phyloP scores from a whole-genome alignment of 768 basidiomycete genomes.

The Macrolepiota dolichaula region DNA sequence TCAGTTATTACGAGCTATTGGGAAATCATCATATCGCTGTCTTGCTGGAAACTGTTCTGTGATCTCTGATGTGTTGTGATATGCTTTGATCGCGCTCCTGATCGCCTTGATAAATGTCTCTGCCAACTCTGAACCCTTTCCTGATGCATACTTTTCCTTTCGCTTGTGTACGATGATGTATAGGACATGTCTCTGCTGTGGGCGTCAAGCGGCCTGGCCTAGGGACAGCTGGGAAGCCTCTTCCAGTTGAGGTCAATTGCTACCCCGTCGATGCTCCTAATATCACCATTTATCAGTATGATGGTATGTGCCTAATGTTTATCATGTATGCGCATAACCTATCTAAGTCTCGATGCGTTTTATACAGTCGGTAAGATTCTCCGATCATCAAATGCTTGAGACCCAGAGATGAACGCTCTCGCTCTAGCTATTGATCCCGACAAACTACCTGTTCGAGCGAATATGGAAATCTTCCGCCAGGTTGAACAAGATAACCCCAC shows the following conservation, averaged over 20 bases:
- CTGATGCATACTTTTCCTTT: not conserved
- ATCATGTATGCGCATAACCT: not conserved
- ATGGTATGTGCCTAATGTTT: conserved; percentile 46
- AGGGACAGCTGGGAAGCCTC: conserved; percentile 25
- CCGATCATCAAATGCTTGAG: not conserved
- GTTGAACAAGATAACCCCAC: conserved; percentile 57
- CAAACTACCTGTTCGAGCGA: conserved; percentile 61
- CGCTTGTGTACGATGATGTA: conserved; percentile 12
- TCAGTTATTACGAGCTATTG: conserved; percentile 29
- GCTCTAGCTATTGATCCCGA: conserved; percentile 59
- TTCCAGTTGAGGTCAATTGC: conserved; percentile 46
- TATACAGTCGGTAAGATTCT: conserved; percentile 6
- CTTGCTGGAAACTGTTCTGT: not conserved
- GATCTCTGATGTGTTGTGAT: not conserved
- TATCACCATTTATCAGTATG: conserved; percentile 67
- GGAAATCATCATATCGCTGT: conserved; percentile 32
- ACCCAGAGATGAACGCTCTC: no score
- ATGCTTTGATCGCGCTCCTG: conserved; percentile 20
- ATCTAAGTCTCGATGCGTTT: not conserved
- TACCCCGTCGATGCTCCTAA: conserved; percentile 58
- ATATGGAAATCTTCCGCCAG: conserved; percentile 62
- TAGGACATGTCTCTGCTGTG: conserved; percentile 24
- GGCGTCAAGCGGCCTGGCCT: conserved; percentile 31
- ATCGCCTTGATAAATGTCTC: no score
- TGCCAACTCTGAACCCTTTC: not conserved